Evolutionary conservation across 75 land plant species (phyloP).

Genomic region (Selaginella tamariscina): DNA sequence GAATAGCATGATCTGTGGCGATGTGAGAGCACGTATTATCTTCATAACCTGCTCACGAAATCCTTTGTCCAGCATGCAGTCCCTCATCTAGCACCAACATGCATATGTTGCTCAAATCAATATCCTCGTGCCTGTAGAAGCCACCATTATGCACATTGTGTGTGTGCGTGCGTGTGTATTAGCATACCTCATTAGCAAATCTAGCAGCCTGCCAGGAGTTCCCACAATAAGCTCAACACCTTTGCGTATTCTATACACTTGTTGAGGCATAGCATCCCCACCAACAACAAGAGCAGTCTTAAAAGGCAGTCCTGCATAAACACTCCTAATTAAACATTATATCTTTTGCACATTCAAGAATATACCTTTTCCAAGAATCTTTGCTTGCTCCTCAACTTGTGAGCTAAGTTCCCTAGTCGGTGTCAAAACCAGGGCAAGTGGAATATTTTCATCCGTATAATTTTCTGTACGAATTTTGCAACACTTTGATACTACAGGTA

Average conservation of each 20-base stretch:
- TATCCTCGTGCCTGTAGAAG: not conserved
- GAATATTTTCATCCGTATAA: constrained; percentile 26
- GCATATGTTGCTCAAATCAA: constrained; percentile 33
- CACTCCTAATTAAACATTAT: too few relatives aligned
- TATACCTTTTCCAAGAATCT: constrained; percentile 61
- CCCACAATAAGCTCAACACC: constrained; percentile 74
- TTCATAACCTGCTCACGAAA: constrained; percentile 83
- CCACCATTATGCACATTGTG: not conserved
- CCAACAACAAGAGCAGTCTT: constrained; percentile 81
- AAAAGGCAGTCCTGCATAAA: constrained; percentile 56
- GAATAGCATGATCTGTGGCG: constrained; percentile 71
- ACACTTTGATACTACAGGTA: constrained; percentile 53
- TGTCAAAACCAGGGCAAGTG: constrained; percentile 66
- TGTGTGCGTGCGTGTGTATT: too few relatives aligned
- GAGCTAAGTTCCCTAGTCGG: constrained; percentile 86
- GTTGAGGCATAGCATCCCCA: constrained; percentile 76
- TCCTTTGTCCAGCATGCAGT: constrained; percentile 73
- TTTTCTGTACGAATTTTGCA: constrained; percentile 18
- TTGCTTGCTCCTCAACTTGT: constrained; percentile 86
- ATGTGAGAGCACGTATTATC: constrained; percentile 52
- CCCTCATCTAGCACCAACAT: constrained; percentile 74
- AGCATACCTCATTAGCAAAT: constrained; percentile 58
- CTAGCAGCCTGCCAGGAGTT: constrained; percentile 80
- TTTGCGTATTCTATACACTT: constrained; percentile 54
- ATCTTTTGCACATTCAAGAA: too few relatives aligned